Base-by-base conservation (phyloP, 2,329 filamentous ascomycete species). In the Diplodia sapinea region DNA sequence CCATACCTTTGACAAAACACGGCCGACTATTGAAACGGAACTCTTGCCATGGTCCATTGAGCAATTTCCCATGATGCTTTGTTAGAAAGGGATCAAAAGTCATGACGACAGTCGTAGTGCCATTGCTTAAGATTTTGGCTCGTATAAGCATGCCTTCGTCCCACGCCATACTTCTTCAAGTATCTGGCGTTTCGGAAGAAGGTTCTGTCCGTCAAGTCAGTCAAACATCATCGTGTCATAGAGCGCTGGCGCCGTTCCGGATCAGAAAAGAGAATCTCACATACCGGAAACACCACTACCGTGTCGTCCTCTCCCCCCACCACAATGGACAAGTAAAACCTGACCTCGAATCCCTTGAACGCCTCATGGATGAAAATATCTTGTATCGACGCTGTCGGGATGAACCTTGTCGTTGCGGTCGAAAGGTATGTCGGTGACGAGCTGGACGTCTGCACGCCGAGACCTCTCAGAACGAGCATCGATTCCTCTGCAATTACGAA, bases 331-430 rank as follows among this genome's bases (percentile, higher is more conserved):
- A 99, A 82, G 75, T 97, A 97, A 75, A 94, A 96, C 50, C 90
- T 83, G 43, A 98, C 93, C 80, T 94, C 92, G 74, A 97, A 96
- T 0, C 94, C 94, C 68, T 88, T 88, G 79, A 98, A 98, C 3
- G 94, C 95, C 82, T 99, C 95, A 77, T 97, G 93, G 62, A 99
- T 91, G 65, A 97, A 88, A 67, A 99, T 90, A 77, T 99, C 95
- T 76, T 92, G 92, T 68, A 99, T 96, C 79, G 92, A 89, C 54
- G 91, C 91, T 0, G 94, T 97, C 0, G 95, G 94, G 68, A 99
- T 98, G 78, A 92, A 92, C 61, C 89, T 82, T n/a, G 88, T 91
- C 1, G 85, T 83, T 2, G 86, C 80, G 9, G 83, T 82, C 47
- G 84, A 84, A 7, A 94, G 83, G 74, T 92, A 93, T 9, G 88